phyloP scores from a whole-genome alignment of 805 yeast genomes.

The Candida sakaeoensis region DNA sequence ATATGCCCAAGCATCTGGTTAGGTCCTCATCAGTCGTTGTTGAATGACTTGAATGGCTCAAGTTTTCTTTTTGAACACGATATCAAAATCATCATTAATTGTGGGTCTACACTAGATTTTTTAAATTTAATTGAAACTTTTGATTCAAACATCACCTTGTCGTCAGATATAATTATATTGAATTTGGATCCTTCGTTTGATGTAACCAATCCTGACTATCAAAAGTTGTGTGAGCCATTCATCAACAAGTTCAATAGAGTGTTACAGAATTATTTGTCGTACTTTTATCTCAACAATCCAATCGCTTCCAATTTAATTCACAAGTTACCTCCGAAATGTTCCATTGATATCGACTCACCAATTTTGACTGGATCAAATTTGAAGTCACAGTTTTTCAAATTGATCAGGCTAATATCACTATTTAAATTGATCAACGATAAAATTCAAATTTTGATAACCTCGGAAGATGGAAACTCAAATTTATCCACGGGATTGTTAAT shows the following conservation, averaged over 20 bases:
- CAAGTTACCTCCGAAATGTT: constrained; percentile 21
- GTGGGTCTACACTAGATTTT: constrained; percentile 30
- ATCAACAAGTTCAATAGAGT: constrained; percentile 27
- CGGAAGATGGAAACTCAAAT: constrained; percentile 24
- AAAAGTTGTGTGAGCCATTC: constrained; percentile 22
- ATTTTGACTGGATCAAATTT: constrained; percentile 33
- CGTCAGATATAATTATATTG: constrained; percentile 36
- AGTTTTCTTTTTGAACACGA: constrained; percentile 19
- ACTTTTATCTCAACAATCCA: constrained; percentile 33
- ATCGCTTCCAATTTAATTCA: constrained; percentile 25
- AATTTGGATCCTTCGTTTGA: constrained; percentile 34
- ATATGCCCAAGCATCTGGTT: constrained; percentile 29
- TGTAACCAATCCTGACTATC: constrained; percentile 18
- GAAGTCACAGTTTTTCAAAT: constrained; percentile 32
- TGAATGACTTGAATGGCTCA: constrained; percentile 8
- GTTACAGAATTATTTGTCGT: constrained; percentile 35
- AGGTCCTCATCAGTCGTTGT: constrained; percentile 17
- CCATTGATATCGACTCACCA: constrained; percentile 24
- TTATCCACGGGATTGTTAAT: constrained; percentile 31
- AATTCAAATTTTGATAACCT: constrained; percentile 30
- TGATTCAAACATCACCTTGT: constrained; percentile 17
- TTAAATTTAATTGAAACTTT: constrained; percentile 21
- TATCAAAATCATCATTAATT: constrained; percentile 37
- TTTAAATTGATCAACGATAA: constrained; percentile 28
- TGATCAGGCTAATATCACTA: constrained; percentile 32